Evolutionary conservation across 2,329 filamentous ascomycete species (phyloP).

Genomic region (Dothistroma pini): DNA sequence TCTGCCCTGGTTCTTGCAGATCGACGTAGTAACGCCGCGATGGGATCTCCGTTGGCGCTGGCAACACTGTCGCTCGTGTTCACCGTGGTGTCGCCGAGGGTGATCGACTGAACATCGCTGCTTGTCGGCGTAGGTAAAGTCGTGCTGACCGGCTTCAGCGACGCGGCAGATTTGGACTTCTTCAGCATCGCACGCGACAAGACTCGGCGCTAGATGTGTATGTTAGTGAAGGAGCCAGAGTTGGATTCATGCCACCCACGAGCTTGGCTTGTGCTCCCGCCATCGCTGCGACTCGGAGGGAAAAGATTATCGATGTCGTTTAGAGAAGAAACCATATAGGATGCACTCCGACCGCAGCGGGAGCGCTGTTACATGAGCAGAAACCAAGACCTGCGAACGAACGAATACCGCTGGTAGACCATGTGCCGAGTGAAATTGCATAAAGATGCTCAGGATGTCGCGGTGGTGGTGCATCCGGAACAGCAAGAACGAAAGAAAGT

Average conservation of each 20-base stretch:
- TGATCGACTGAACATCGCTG: background rate
- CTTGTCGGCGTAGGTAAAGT: background rate
- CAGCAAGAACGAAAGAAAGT: background rate
- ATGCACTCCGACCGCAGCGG: background rate
- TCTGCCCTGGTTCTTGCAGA: background rate
- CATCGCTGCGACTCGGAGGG: background rate
- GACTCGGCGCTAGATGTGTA: background rate
- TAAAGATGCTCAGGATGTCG: background rate
- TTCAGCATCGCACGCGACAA: background rate
- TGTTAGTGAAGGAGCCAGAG: background rate
- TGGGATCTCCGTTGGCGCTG: background rate
- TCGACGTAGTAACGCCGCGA: background rate
- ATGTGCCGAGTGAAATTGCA: background rate
- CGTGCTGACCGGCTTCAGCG: background rate
- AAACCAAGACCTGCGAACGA: background rate
- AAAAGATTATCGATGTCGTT: background rate
- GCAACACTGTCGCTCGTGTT: background rate
- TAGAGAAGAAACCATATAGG: background rate
- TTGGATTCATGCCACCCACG: background rate
- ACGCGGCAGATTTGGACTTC: background rate
- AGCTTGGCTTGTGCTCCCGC: background rate
- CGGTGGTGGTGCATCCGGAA: background rate
- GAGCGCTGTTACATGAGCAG: background rate
- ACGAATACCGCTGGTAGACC: background rate
- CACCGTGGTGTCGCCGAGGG: background rate